Evolutionary conservation across 2,329 filamentous ascomycete species (phyloP).

Genomic region (Lecanicillium sp.): DNA sequence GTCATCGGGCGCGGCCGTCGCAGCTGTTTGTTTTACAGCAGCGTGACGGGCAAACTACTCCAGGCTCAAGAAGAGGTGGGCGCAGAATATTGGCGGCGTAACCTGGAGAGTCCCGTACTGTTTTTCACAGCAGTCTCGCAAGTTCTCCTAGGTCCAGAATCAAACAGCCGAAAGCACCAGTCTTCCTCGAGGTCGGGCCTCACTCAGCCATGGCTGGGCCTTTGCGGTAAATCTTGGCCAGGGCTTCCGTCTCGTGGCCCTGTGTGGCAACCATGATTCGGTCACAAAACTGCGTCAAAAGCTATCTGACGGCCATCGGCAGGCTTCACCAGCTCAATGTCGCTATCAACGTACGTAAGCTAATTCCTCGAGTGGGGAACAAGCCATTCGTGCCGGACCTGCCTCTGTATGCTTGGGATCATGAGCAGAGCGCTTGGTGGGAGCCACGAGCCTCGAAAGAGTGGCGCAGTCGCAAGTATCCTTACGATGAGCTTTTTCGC

Average conservation of each 20-base stretch:
- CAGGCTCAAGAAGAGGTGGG: slow-evolving; percentile 6
- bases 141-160: too few species aligned
- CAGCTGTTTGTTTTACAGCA: slow-evolving; percentile 16
- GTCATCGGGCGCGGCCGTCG: too few species aligned
- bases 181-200: slow-evolving; percentile 16
- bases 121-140: slow-evolving; percentile 14
- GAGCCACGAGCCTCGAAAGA: slow-evolving; percentile 21
- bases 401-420: slow-evolving; percentile 30
- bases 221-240: slow-evolving; percentile 15
- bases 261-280: slow-evolving; percentile 13
- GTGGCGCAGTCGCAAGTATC: slow-evolving; percentile 21
- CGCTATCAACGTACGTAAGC: slow-evolving; percentile 9
- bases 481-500: slow-evolving; percentile 32
- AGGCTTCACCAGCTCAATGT: slow-evolving; percentile 12
- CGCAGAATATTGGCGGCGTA: slow-evolving; percentile 19
- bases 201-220: slow-evolving; percentile 17
- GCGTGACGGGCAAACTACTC: slow-evolving; percentile 19
- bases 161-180: not conserved
- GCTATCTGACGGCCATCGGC: slow-evolving; percentile 18
- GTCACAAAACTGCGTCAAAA: slow-evolving; percentile 9
- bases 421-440: slow-evolving; percentile 22
- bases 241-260: slow-evolving; percentile 1
- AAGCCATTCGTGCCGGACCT: slow-evolving; percentile 17
- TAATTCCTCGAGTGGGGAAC: slow-evolving; percentile 6
- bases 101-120: slow-evolving; percentile 21